phyloP scores from a whole-genome alignment of 768 basidiomycete genomes.

The Lentinula aciculospora region DNA sequence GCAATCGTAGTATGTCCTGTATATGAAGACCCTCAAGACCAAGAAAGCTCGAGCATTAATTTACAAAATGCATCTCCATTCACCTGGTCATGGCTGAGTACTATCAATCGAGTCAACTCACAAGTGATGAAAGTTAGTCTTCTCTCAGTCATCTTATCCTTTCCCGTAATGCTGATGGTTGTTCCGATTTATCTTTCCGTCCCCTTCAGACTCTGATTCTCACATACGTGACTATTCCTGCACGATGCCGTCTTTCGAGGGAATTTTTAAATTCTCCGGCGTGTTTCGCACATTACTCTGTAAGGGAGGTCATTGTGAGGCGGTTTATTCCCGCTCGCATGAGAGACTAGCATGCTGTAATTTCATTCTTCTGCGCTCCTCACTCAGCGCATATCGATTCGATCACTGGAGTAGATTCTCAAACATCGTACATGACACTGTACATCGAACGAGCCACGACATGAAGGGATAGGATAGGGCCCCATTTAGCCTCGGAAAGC shows the following conservation, averaged over 20 bases:
- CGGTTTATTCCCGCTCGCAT: conserved; percentile 90
- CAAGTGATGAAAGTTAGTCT: conserved; percentile 87
- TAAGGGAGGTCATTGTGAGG: conserved; percentile 79
- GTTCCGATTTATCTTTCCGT: no score
- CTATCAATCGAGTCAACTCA: conserved; percentile 92
- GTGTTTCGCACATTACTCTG: conserved; percentile 68
- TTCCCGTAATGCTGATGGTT: neutral
- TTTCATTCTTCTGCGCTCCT: no score
- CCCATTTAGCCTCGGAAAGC: neutral
- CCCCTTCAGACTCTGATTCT: conserved; percentile 79
- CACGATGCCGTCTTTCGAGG: conserved; percentile 48
- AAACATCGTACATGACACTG: neutral
- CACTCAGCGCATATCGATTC: no score
- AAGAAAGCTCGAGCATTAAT: conserved; percentile 53
- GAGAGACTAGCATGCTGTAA: conserved; percentile 58
- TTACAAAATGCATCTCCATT: conserved; percentile 68
- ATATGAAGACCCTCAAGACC: conserved; percentile 80
- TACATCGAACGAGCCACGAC: no score
- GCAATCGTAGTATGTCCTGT: conserved; percentile 87
- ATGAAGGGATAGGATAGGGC: no score
- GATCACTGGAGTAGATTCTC: no score
- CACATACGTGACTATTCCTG: conserved; percentile 89
- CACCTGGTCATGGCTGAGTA: conserved; percentile 95
- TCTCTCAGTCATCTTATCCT: no score
- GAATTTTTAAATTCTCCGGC: conserved; percentile 62